A percentile compares a stretch with the other conserved stretches of the same genome.
phyloP scores from a whole-genome alignment of 345 rosid genomes.

The Garcia nutans region DNA sequence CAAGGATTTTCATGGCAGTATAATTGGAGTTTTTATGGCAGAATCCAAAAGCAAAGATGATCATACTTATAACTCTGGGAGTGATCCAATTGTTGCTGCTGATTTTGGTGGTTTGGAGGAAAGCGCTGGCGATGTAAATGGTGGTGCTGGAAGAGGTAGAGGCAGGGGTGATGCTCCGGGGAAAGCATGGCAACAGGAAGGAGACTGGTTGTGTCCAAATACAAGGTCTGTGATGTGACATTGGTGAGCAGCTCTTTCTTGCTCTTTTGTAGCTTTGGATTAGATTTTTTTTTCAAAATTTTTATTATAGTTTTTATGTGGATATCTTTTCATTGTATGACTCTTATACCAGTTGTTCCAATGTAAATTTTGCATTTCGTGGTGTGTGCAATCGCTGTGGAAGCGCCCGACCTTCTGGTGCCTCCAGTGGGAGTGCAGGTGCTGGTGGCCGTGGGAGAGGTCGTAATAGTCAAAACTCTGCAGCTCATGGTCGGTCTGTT shows the following conservation, averaged over 20 bases:
- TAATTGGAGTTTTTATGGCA: constrained; percentile 77
- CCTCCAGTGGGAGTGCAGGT: constrained; percentile 66
- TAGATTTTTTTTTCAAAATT: neutral
- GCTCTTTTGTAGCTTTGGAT: constrained; percentile 41
- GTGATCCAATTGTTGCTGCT: constrained; percentile 33
- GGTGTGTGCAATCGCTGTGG: constrained; percentile 98
- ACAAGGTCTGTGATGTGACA: constrained; percentile 99
- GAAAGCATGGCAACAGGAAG: constrained; percentile 93
- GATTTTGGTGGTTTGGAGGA: constrained; percentile 56
- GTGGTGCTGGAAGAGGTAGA: constrained; percentile 64
- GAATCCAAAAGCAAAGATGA: constrained; percentile 67
- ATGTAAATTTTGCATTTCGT: constrained; percentile 96
- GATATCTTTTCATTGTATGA: constrained; percentile 25
- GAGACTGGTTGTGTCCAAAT: constrained; percentile 99
- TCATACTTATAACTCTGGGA: constrained; percentile 23
- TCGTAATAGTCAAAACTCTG: constrained; percentile 55
- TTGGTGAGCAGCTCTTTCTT: constrained; percentile 98
- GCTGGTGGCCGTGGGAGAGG: constrained; percentile 88
- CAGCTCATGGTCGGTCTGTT: constrained; percentile 46
- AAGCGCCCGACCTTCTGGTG: constrained; percentile 91
- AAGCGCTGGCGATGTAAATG: constrained; percentile 42
- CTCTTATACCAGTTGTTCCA: constrained; percentile 77
- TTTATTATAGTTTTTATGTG: constrained; percentile 11
- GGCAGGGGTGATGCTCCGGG: constrained; percentile 74
- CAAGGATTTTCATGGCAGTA: constrained; percentile 88